Conservation (phyloP, 2,329 filamentous ascomycete species). For the Dactylellina sp. region DNA sequence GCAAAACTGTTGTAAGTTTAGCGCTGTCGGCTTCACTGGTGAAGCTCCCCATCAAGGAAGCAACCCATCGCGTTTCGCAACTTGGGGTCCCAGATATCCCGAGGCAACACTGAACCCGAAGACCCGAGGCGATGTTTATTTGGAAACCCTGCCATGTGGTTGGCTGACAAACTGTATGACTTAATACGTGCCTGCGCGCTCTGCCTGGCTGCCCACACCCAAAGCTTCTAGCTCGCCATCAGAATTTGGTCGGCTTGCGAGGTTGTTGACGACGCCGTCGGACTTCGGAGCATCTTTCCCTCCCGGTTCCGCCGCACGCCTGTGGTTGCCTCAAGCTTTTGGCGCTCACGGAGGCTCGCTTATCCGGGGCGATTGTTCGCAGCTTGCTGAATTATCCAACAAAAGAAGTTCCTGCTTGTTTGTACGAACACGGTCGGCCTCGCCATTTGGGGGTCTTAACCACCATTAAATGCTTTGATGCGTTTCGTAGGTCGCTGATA, state of each 20-base stretch:
- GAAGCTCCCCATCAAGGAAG: background rate
- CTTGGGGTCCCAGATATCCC: background rate
- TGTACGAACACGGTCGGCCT: too few species aligned
- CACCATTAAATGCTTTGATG: too few species aligned
- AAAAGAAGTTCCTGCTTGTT: too few species aligned
- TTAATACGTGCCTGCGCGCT: conserved; percentile 6
- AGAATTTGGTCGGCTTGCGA: background rate
- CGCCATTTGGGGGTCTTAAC: too few species aligned
- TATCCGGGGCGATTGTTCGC: too few species aligned
- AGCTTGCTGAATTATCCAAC: too few species aligned
- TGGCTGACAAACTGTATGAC: conserved; percentile 3
- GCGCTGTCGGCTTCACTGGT: background rate
- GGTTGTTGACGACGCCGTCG: conserved; percentile 5
- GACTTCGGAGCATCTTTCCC: conserved; percentile 17
- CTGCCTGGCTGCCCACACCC: background rate
- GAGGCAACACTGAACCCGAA: background rate
- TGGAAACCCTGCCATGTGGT: background rate
- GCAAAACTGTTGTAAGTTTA: background rate
- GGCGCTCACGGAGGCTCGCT: too few species aligned
- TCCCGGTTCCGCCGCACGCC: background rate
- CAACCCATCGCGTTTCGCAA: conserved; percentile 14
- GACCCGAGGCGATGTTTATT: background rate
- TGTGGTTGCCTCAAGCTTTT: background rate
- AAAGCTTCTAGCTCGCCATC: background rate
- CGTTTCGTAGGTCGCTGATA: too few species aligned